phyloP scores from a whole-genome alignment of 306 rosid species.

The Trichosanthes truncata region DNA sequence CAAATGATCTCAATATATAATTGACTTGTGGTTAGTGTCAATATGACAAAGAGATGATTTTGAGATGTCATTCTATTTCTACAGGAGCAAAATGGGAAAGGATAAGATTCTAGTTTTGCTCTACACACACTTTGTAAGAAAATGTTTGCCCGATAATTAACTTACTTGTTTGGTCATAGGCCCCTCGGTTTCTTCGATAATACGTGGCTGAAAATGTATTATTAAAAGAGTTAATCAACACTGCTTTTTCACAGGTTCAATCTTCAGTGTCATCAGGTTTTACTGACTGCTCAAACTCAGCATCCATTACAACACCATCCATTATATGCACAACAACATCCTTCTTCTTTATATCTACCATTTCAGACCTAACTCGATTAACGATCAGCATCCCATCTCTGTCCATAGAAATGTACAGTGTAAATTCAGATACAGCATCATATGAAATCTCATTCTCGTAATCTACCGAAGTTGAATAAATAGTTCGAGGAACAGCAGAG shows the following conservation, averaged over 20 bases:
- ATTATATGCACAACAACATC: conserved; percentile 53
- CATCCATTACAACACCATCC: conserved; percentile 86
- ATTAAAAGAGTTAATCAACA: neutral
- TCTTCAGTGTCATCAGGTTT: conserved; percentile 28
- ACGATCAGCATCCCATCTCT: conserved; percentile 54
- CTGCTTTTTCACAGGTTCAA: neutral
- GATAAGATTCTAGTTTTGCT: neutral
- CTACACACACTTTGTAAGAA: neutral
- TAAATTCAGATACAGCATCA: conserved; percentile 75
- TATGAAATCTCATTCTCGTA: conserved; percentile 30
- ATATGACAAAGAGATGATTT: neutral
- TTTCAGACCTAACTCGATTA: conserved; percentile 49
- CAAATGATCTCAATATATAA: neutral
- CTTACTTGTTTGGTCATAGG: neutral
- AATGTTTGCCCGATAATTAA: neutral
- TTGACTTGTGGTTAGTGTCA: neutral
- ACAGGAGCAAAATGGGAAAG: neutral
- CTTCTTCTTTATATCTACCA: conserved; percentile 39
- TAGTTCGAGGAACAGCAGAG: conserved; percentile 51
- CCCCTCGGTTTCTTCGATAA: too few species aligned
- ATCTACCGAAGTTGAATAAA: conserved; percentile 34
- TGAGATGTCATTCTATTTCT: neutral
- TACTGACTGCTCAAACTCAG: conserved; percentile 62
- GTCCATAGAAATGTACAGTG: conserved; percentile 41
- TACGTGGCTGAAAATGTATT: neutral